These are phyloP conservation scores for Antitrichia curtipendula DNA, from an alignment of 225 moss, liverwort and hornwort species.

Conservation along the genomic window DNA sequence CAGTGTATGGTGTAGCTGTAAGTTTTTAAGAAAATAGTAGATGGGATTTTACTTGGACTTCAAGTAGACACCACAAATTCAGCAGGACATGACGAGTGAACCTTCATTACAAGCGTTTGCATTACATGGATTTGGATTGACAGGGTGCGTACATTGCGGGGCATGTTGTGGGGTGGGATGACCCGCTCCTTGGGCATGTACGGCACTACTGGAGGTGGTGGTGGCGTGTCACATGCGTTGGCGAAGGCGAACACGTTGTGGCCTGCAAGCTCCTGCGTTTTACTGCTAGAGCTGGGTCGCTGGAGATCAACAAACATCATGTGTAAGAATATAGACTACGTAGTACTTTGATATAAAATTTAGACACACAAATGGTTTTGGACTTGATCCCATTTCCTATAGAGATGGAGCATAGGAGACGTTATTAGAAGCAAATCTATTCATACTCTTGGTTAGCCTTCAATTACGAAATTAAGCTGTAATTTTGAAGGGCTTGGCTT, in stretches of 20 bases:
- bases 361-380: too few relatives aligned
- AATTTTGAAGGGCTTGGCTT: background rate
- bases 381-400: background rate
- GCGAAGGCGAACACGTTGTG: slow-evolving; percentile 28
- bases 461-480: background rate
- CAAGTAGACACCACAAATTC: background rate
- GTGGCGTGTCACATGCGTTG: background rate
- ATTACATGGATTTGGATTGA: background rate
- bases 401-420: background rate
- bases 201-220: slow-evolving; percentile 18
- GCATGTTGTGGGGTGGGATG: slow-evolving; percentile 37
- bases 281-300: slow-evolving; percentile 23
- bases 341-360: background rate
- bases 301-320: background rate
- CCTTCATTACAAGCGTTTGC: background rate
- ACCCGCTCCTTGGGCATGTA: slow-evolving; percentile 22
- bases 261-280: slow-evolving; percentile 32
- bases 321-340: background rate
- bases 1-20: background rate
- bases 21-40: background rate
- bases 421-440: background rate
- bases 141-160: slow-evolving; percentile 10
- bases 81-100: background rate
- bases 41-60: background rate
- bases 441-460: background rate